Conservation (phyloP, 345 rosid genomes). For the Hevea brasiliensis region DNA sequence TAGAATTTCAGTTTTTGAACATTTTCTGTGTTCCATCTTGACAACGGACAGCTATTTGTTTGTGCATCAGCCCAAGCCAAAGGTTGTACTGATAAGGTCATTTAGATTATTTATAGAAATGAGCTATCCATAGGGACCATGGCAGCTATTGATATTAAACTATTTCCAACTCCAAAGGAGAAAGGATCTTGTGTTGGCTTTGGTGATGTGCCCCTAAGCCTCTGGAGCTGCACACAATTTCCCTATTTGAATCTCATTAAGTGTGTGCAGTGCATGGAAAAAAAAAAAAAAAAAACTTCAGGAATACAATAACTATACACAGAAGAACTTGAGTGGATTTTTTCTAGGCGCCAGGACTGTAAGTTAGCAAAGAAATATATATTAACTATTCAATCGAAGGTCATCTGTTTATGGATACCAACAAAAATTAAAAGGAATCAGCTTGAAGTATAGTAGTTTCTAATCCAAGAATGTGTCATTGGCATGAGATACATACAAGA, state of each 20-base stretch:
- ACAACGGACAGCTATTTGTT: not conserved
- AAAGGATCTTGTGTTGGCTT: too few species aligned
- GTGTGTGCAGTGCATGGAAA: not conserved
- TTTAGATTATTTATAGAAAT: not conserved
- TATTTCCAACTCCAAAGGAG: too few species aligned
- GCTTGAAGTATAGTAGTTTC: not conserved
- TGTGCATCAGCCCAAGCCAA: not conserved
- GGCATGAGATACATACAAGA: not conserved
- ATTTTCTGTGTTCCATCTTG: not conserved
- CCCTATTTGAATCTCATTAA: not conserved
- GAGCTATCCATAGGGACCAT: not conserved
- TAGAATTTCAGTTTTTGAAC: slow-evolving; percentile 5
- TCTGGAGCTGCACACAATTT: too few species aligned
- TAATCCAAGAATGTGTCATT: not conserved
- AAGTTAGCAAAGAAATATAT: not conserved
- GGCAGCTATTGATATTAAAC: too few species aligned
- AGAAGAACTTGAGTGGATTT: not conserved
- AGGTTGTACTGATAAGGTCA: not conserved
- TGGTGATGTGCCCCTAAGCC: too few species aligned
- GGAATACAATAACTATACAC: not conserved
- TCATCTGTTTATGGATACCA: not conserved
- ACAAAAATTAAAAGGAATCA: not conserved
- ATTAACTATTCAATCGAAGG: not conserved
- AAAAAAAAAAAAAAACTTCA: too few species aligned
- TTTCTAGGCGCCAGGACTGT: not conserved